Conservation (phyloP, 441 rosid species). For the Viola pubescens region DNA sequence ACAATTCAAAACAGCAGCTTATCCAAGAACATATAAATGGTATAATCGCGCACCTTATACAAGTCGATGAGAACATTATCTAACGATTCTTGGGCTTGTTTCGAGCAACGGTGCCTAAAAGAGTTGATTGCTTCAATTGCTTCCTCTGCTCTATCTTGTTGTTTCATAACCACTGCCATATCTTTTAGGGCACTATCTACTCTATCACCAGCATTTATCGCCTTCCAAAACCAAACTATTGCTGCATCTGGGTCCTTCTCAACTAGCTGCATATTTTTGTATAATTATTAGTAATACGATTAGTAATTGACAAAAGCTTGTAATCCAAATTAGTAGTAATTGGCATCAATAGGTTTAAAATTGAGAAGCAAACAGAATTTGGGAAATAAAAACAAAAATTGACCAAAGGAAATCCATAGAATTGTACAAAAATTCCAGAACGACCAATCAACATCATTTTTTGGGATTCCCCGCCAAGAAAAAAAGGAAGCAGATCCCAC, state of each 20-base stretch:
- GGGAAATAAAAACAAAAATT: no score
- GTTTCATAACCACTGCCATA: constrained; percentile 93
- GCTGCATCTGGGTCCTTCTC: constrained; percentile 80
- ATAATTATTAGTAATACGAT: no score
- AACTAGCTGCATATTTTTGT: constrained; percentile 41
- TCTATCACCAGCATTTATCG: constrained; percentile 76
- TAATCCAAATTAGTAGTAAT: no score
- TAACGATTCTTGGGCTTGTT: constrained; percentile 74
- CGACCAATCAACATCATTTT: no score
- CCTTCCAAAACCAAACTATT: constrained; percentile 73
- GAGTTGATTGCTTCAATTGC: constrained; percentile 72
- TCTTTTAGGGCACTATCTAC: constrained; percentile 89
- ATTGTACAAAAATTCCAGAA: no score
- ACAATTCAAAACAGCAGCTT: background rate
- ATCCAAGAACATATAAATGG: background rate
- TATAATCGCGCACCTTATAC: constrained; percentile 51
- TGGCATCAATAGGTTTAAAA: no score
- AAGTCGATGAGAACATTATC: constrained; percentile 88
- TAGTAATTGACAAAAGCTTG: no score
- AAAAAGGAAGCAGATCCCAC: no score
- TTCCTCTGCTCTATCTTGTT: constrained; percentile 60
- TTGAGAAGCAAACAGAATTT: no score
- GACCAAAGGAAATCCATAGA: no score
- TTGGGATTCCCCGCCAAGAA: no score
- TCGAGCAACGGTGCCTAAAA: constrained; percentile 69